A percentile compares a stretch with the other conserved stretches of the same genome.
phyloP scores from a whole-genome alignment of 441 rosid genomes.

The Jatropha multifida region DNA sequence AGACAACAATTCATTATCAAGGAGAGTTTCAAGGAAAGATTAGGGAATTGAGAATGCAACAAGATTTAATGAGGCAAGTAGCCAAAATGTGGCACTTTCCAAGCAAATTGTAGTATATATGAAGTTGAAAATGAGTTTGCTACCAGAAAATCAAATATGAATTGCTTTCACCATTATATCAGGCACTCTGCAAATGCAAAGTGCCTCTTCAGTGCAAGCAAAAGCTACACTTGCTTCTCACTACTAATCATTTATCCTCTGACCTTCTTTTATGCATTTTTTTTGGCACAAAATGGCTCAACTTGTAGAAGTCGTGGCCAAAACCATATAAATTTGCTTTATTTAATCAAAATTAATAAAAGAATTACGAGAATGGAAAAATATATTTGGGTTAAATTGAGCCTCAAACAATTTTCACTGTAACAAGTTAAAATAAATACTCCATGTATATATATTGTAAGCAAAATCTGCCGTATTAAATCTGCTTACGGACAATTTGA shows the following conservation, averaged over 20 bases:
- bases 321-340: background rate
- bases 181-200: background rate
- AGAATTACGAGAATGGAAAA: background rate
- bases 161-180: background rate
- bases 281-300: background rate
- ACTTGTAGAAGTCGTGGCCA: background rate
- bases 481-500: too few relatives aligned
- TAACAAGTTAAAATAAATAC: too few relatives aligned
- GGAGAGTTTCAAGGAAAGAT: too few relatives aligned
- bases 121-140: constrained; percentile 5
- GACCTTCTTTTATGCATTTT: background rate
- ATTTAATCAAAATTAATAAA: background rate
- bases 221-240: background rate
- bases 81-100: background rate
- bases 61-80: too few relatives aligned
- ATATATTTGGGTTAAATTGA: too few relatives aligned
- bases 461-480: too few relatives aligned
- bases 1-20: too few relatives aligned
- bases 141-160: background rate
- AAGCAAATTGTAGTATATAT: background rate
- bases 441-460: too few relatives aligned
- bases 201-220: constrained; percentile 9
- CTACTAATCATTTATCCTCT: background rate
- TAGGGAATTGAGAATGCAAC: too few relatives aligned
- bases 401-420: too few relatives aligned